Conservation (phyloP, 2,329 filamentous ascomycete genomes). For the Aspergillus piperis region DNA sequence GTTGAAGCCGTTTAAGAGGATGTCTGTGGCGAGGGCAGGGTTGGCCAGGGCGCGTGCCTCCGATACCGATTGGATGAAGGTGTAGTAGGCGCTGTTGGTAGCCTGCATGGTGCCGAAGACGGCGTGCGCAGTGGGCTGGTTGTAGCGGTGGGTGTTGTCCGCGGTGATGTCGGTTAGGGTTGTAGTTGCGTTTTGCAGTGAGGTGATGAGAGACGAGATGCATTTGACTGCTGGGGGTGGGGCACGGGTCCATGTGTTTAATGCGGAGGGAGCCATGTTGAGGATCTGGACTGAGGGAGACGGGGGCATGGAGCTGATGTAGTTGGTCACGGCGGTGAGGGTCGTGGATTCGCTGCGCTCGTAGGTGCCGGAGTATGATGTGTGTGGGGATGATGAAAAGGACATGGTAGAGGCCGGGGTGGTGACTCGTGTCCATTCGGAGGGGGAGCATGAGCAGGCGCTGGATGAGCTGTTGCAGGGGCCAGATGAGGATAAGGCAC, state of each 20-base stretch:
- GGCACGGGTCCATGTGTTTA: not conserved
- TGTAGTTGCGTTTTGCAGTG: not conserved
- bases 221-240: not conserved
- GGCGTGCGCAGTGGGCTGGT: not conserved
- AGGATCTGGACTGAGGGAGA: not conserved
- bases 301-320: not conserved
- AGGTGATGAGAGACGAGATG: not conserved
- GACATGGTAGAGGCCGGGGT: not conserved
- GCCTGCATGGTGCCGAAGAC: slow-evolving; percentile 3
- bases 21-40: not conserved
- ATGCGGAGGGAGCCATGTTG: not conserved
- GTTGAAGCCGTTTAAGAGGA: not conserved
- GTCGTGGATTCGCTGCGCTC: not conserved
- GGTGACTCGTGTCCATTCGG: not conserved
- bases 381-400: not conserved
- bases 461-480: not conserved
- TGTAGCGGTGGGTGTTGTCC: not conserved
- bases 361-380: not conserved
- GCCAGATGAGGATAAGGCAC: not conserved
- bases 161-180: not conserved
- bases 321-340: slow-evolving; percentile 1
- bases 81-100: slow-evolving; percentile 5
- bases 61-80: not conserved
- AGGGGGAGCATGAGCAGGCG: not conserved
- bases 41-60: not conserved